Conservation (phyloP, 345 rosid species). For the Cochlearia excelsa region DNA sequence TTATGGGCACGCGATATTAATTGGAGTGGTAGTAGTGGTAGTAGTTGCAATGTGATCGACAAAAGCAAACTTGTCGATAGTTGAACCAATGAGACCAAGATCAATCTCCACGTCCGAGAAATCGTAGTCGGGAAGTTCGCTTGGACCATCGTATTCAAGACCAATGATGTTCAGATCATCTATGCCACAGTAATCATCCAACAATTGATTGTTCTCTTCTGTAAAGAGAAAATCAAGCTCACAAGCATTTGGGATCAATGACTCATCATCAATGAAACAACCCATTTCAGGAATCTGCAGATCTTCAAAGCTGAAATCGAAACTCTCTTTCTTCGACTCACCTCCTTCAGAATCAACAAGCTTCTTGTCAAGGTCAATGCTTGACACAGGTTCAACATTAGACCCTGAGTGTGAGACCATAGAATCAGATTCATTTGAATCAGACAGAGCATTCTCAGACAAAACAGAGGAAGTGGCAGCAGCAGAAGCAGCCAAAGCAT, state of each 20-base stretch:
- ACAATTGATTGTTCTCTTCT: conserved; percentile 47
- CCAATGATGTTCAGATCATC: conserved; percentile 59
- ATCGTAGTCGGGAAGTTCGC: conserved; percentile 84
- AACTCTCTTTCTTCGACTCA: conserved; percentile 7
- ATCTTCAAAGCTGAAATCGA: conserved; percentile 39
- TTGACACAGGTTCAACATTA: conserved; percentile 35
- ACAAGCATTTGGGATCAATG: conserved; percentile 27
- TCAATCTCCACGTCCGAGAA: conserved; percentile 48
- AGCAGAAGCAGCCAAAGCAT: conserved; percentile 37
- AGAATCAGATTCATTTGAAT: conserved; percentile 23
- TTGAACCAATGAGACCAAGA: conserved; percentile 46
- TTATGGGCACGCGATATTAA: conserved; percentile 71
- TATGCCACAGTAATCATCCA: conserved; percentile 54
- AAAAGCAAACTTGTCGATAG: conserved; percentile 38
- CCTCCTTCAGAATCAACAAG: not conserved
- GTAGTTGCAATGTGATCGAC: conserved; percentile 23
- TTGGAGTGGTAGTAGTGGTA: conserved; percentile 25
- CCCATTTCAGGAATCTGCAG: conserved; percentile 50
- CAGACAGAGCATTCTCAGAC: conserved; percentile 11
- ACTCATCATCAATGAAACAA: conserved; percentile 42
- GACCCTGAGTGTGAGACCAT: conserved; percentile 7
- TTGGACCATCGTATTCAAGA: conserved; percentile 43
- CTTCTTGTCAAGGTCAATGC: conserved; percentile 22
- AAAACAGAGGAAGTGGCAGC: conserved; percentile 13
- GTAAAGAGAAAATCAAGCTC: conserved; percentile 48